A percentile compares a stretch with the other conserved stretches of the same genome.
Evolutionary conservation across 2,329 filamentous ascomycete species (phyloP).

Genomic region (Fusarium hainanense): DNA sequence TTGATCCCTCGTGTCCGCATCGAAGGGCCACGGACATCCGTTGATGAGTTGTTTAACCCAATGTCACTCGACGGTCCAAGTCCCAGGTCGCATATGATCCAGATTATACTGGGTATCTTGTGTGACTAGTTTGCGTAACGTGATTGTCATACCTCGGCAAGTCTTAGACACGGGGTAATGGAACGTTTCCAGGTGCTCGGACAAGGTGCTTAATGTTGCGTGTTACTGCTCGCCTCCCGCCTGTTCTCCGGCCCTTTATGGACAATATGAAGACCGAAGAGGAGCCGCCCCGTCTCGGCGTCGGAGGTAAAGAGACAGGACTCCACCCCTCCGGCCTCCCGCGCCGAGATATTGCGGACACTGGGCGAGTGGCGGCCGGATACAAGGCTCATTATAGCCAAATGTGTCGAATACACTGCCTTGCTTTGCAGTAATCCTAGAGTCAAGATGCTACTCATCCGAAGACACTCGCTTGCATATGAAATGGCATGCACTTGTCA

Average conservation of each 20-base stretch:
- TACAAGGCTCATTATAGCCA: slow-evolving; percentile 14
- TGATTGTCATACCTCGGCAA: slow-evolving; percentile 32
- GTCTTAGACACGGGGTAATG: slow-evolving; percentile 29
- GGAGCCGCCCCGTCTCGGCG: slow-evolving; percentile 36
- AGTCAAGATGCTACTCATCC: not conserved
- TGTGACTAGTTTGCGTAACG: slow-evolving; percentile 16
- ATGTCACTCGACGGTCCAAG: slow-evolving; percentile 13
- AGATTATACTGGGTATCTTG: slow-evolving; percentile 21
- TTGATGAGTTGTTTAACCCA: slow-evolving; percentile 12
- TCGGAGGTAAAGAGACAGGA: slow-evolving; percentile 15
- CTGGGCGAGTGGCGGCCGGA: slow-evolving; percentile 21
- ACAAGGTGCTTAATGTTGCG: slow-evolving; percentile 22
- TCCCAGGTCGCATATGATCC: slow-evolving; percentile 1
- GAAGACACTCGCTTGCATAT: slow-evolving; percentile 2
- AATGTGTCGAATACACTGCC: slow-evolving; percentile 11
- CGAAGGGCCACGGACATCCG: not conserved
- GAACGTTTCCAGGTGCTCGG: slow-evolving; percentile 43
- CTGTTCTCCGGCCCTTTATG: slow-evolving; percentile 29
- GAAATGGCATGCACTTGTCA: slow-evolving; percentile 11
- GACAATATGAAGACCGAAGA: slow-evolving; percentile 31
- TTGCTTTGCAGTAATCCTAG: not conserved
- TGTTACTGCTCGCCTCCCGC: slow-evolving; percentile 29
- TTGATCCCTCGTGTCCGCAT: slow-evolving; percentile 22
- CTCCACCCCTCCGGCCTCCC: slow-evolving; percentile 25
- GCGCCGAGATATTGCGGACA: slow-evolving; percentile 30